Conservation (phyloP, 2,329 filamentous ascomycete genomes). For the Coniochaeta sp. region DNA sequence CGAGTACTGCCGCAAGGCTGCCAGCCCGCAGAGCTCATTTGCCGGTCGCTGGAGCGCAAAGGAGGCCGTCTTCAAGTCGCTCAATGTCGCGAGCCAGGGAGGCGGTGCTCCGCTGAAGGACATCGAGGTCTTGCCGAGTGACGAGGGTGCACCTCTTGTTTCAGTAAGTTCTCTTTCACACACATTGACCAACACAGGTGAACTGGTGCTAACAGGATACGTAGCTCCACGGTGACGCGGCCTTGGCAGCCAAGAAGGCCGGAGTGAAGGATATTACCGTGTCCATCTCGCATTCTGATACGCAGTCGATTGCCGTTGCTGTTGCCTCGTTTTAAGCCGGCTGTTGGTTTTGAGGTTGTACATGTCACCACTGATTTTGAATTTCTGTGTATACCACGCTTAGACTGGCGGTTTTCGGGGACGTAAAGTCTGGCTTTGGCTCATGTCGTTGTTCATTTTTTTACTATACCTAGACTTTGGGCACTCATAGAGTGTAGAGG, state of each 20-base stretch:
- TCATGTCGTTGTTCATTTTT: neutral
- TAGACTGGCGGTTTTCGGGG: neutral
- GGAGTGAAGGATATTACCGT: slow-evolving; percentile 85
- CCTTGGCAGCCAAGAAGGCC: slow-evolving; percentile 73
- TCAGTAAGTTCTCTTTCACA: slow-evolving; percentile 51
- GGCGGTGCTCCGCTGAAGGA: slow-evolving; percentile 86
- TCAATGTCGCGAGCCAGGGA: slow-evolving; percentile 80
- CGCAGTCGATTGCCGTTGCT: slow-evolving; percentile 89
- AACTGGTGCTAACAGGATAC: slow-evolving; percentile 26
- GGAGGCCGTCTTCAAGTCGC: slow-evolving; percentile 96
- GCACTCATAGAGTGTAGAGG: neutral
- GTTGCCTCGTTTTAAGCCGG: slow-evolving; percentile 63
- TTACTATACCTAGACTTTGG: neutral
- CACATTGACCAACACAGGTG: neutral
- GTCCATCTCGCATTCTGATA: slow-evolving; percentile 93
- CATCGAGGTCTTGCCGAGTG: slow-evolving; percentile 82
- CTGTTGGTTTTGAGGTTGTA: neutral
- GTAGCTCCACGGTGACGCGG: slow-evolving; percentile 80
- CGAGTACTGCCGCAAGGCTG: slow-evolving; percentile 69
- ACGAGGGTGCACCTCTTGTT: slow-evolving; percentile 76
- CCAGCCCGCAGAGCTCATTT: slow-evolving; percentile 73
- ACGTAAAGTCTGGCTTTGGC: neutral
- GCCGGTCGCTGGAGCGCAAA: slow-evolving; percentile 96
- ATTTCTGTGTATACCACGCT: neutral
- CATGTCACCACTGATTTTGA: neutral